Evolutionary conservation across 192 early-diverging fungal genomes (phyloP).

Genomic region (Coemansia sp.): DNA sequence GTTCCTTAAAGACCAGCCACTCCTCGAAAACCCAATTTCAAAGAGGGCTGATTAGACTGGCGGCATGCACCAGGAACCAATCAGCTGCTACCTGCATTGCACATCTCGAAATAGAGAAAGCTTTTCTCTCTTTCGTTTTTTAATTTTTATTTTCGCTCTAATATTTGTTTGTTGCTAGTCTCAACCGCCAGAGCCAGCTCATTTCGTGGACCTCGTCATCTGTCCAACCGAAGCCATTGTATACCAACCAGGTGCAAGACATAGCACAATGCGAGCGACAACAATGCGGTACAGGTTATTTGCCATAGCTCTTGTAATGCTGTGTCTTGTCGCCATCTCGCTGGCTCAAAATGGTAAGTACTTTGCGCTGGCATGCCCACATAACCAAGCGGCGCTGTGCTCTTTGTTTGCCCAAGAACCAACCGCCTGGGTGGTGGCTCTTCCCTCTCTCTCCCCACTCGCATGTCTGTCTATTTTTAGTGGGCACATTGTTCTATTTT

Average conservation of each 20-base stretch:
- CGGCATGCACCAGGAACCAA: too few species aligned
- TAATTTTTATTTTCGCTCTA: background rate
- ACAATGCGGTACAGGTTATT: slow-evolving; percentile 25
- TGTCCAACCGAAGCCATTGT: background rate
- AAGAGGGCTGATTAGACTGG: too few species aligned
- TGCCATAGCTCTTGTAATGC: slow-evolving; percentile 24
- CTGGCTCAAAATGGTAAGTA: slow-evolving; percentile 34
- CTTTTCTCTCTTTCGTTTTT: background rate
- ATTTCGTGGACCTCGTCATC: background rate
- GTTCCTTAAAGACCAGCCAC: too few species aligned
- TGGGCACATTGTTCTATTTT: background rate
- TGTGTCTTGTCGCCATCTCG: slow-evolving; percentile 23
- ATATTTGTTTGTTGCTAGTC: background rate
- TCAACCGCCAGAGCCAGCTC: slow-evolving; percentile 1
- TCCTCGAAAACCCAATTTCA: too few species aligned
- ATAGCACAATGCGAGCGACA: slow-evolving; percentile 22
- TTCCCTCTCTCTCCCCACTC: too few species aligned
- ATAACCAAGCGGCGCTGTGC: background rate
- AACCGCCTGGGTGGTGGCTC: too few species aligned
- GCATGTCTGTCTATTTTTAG: slow-evolving; percentile 6
- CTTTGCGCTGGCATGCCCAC: background rate
- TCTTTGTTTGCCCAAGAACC: too few species aligned
- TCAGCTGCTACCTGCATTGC: too few species aligned
- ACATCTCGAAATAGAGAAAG: background rate
- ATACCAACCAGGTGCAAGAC: background rate